Percentiles rank a stretch among this genome's conserved stretches.
phyloP scores from a whole-genome alignment of 768 basidiomycete species.

The Pleurotus salmoneostramineus region DNA sequence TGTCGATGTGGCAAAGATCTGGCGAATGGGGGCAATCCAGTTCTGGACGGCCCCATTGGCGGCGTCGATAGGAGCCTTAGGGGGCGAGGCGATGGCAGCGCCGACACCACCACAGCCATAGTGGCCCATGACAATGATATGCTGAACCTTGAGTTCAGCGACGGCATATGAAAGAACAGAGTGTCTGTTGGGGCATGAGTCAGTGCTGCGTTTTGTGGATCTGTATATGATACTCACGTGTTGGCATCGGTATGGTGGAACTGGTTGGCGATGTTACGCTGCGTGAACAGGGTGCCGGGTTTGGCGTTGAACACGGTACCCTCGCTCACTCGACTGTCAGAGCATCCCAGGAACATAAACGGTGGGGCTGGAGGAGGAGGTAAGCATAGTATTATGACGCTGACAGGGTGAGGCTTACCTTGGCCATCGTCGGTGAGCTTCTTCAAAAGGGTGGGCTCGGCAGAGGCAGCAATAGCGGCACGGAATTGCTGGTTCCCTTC shows the following conservation, averaged over 20 bases:
- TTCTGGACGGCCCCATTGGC: slow-evolving; percentile 30
- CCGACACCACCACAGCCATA: slow-evolving; percentile 41
- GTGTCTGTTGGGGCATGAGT: slow-evolving; percentile 14
- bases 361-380: slow-evolving; percentile 19
- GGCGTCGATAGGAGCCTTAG: slow-evolving; percentile 16
- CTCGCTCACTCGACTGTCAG: slow-evolving; percentile 34
- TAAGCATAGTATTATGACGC: neutral
- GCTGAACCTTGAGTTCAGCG: slow-evolving; percentile 28
- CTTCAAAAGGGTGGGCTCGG: slow-evolving; percentile 23
- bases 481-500: slow-evolving; percentile 29
- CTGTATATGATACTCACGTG: slow-evolving; percentile 20
- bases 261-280: slow-evolving; percentile 38
- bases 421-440: slow-evolving; percentile 28
- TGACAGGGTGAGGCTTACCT: slow-evolving; percentile 15
- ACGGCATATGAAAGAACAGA: slow-evolving; percentile 36
- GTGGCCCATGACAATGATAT: slow-evolving; percentile 40
- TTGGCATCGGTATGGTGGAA: slow-evolving; percentile 30
- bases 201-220: neutral
- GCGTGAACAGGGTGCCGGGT: slow-evolving; percentile 33
- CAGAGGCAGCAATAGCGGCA: slow-evolving; percentile 15
- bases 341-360: slow-evolving; percentile 35
- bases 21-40: slow-evolving; percentile 37
- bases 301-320: slow-evolving; percentile 33
- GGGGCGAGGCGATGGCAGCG: slow-evolving; percentile 27
- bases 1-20: slow-evolving; percentile 28